phyloP scores from a whole-genome alignment of 306 rosid genomes.

The Begonia masoniana region DNA sequence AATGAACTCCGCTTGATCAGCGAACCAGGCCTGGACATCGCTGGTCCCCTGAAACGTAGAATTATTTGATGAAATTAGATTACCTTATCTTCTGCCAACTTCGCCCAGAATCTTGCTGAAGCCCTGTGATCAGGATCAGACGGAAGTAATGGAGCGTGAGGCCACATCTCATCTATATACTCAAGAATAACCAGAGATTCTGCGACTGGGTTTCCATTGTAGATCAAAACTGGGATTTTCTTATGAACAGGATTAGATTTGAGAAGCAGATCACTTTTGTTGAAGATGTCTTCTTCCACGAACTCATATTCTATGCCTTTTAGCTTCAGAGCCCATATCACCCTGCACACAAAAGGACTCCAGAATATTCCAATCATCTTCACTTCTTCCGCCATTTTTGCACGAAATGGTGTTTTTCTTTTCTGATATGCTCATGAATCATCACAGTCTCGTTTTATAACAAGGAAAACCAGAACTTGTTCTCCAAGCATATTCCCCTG shows the following conservation, averaged over 20 bases:
- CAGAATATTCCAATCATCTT: slow-evolving; percentile 34
- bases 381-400: slow-evolving; percentile 21
- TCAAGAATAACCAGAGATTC: slow-evolving; percentile 36
- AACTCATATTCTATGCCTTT: slow-evolving; percentile 32
- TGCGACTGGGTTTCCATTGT: slow-evolving; percentile 24
- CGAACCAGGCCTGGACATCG: no score
- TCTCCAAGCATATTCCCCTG: no score
- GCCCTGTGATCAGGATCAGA: slow-evolving; percentile 18
- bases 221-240: slow-evolving; percentile 41
- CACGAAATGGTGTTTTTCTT: no score
- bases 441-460: no score
- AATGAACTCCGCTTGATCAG: no score
- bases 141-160: slow-evolving; percentile 18
- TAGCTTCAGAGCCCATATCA: slow-evolving; percentile 34
- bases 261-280: slow-evolving; percentile 25
- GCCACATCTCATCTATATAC: slow-evolving; percentile 33
- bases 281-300: slow-evolving; percentile 33
- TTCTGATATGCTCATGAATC: no score
- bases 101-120: slow-evolving; percentile 23
- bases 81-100: slow-evolving; percentile 24
- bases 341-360: slow-evolving; percentile 31
- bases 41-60: no score
- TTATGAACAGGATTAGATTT: slow-evolving; percentile 32
- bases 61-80: not conserved
- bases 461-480: no score